phyloP scores from a whole-genome alignment of 345 rosid species.

The Linum lewisii region DNA sequence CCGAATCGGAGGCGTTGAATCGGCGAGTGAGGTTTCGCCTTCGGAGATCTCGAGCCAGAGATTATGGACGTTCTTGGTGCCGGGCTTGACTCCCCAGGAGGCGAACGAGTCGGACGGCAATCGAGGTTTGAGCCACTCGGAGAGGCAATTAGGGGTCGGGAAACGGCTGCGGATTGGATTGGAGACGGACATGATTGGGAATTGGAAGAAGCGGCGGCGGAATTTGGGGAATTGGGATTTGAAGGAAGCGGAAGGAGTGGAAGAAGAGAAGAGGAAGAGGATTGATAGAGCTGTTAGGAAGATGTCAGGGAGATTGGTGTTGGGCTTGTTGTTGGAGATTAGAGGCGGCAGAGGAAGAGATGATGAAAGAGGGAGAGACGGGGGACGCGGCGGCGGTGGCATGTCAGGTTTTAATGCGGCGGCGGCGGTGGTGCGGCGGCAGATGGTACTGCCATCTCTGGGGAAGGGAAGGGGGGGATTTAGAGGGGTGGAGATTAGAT shows the following conservation, averaged over 20 bases:
- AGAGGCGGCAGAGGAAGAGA: no score
- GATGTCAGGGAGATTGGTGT: background rate
- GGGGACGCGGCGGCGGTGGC: background rate
- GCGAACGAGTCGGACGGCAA: conserved; percentile 74
- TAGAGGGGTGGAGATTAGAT: no score
- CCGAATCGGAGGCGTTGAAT: conserved; percentile 67
- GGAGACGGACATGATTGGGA: conserved; percentile 38
- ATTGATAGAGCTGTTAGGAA: conserved; percentile 14
- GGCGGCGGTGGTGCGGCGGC: background rate
- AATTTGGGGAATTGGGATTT: conserved; percentile 4
- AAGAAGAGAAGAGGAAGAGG: conserved; percentile 13
- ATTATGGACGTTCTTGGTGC: conserved; percentile 91
- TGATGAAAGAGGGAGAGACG: background rate
- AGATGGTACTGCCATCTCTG: no score
- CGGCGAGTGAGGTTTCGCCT: conserved; percentile 64
- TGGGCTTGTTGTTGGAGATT: background rate
- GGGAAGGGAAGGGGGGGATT: no score
- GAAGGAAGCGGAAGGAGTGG: conserved; percentile 8
- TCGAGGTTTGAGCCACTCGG: conserved; percentile 81
- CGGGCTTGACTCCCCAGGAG: conserved; percentile 84
- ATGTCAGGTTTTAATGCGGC: background rate
- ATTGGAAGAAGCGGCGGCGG: conserved; percentile 34
- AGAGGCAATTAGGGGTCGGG: conserved; percentile 63
- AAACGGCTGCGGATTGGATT: conserved; percentile 24
- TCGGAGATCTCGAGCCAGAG: conserved; percentile 91